Percentiles rank a stretch among this genome's conserved stretches.
These are phyloP conservation scores for Cytospora piceae DNA, from an alignment of 2,329 filamentous ascomycete species.

Conservation along the genomic window DNA sequence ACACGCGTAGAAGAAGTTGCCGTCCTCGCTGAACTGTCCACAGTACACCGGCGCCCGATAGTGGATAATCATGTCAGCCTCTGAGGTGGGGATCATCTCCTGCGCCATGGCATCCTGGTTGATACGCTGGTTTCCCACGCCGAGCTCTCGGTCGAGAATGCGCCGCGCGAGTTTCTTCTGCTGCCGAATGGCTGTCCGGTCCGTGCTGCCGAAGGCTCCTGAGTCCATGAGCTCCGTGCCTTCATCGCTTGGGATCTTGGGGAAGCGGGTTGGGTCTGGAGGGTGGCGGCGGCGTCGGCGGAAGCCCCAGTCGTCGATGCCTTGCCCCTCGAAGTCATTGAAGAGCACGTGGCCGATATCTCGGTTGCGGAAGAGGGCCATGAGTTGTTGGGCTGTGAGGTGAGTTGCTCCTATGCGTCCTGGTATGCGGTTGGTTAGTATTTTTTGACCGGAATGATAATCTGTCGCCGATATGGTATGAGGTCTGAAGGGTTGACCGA, in stretches of 20 bases:
- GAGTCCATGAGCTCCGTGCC: constrained; percentile 80
- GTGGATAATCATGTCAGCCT: constrained; percentile 84
- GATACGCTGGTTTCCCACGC: constrained; percentile 65
- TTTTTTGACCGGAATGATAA: neutral
- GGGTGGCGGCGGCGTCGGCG: constrained; percentile 48
- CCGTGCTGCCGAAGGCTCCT: constrained; percentile 76
- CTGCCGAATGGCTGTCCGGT: constrained; percentile 55
- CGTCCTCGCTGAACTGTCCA: constrained; percentile 94
- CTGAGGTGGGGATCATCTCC: constrained; percentile 75
- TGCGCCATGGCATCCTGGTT: constrained; percentile 69
- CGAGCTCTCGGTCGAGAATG: constrained; percentile 82
- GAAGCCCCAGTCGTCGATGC: constrained; percentile 34
- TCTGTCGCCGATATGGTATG: neutral
- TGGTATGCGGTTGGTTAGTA: constrained; percentile 24
- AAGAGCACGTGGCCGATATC: constrained; percentile 44
- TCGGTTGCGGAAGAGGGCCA: constrained; percentile 46
- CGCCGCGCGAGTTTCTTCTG: constrained; percentile 66
- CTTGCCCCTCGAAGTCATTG: constrained; percentile 40
- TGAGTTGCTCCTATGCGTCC: constrained; percentile 20
- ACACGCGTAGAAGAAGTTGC: constrained; percentile 94
- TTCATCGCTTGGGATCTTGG: constrained; percentile 80
- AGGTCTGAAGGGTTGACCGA: neutral
- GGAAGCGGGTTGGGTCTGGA: constrained; percentile 65
- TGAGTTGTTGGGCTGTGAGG: constrained; percentile 40
- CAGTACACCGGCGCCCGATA: constrained; percentile 88